Conservation (phyloP, 306 rosid genomes). For the Lablab purpureus region DNA sequence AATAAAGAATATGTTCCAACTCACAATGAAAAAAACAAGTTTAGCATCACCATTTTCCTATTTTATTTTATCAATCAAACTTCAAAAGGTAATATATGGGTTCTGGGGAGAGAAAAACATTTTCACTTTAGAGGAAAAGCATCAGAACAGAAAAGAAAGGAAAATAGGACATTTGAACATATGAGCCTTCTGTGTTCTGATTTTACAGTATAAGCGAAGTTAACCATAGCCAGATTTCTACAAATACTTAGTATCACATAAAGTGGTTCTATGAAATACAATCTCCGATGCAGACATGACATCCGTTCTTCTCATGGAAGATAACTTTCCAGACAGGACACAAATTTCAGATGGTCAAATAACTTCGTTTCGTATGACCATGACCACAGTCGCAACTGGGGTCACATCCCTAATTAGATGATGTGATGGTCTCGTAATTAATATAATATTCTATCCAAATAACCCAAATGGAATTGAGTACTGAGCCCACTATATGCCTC, state of each 20-base stretch:
- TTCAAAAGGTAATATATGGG: constrained; percentile 12
- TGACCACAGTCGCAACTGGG: too few relatives aligned
- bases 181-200: constrained; percentile 18
- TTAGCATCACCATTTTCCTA: constrained; percentile 12
- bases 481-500: constrained; percentile 11
- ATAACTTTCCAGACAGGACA: constrained; percentile 10
- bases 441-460: constrained; percentile 19
- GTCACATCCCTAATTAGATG: not conserved
- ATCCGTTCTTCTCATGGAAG: constrained; percentile 2
- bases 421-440: constrained; percentile 4
- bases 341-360: constrained; percentile 15
- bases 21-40: constrained; percentile 1
- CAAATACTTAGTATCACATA: constrained; percentile 14
- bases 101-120: not conserved
- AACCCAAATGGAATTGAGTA: constrained; percentile 28
- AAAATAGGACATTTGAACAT: constrained; percentile 10
- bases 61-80: constrained; percentile 37
- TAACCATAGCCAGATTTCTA: constrained; percentile 19
- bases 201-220: constrained; percentile 19
- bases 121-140: constrained; percentile 30
- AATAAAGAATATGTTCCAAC: constrained; percentile 11
- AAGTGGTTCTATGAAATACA: constrained; percentile 24
- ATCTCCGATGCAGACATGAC: constrained; percentile 11
- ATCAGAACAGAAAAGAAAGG: constrained; percentile 27
- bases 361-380: constrained; percentile 13